Percentiles rank a stretch among this genome's conserved stretches.
Conservation (phyloP, 345 rosid genomes). For the Zanthoxylum bungeanum region DNA sequence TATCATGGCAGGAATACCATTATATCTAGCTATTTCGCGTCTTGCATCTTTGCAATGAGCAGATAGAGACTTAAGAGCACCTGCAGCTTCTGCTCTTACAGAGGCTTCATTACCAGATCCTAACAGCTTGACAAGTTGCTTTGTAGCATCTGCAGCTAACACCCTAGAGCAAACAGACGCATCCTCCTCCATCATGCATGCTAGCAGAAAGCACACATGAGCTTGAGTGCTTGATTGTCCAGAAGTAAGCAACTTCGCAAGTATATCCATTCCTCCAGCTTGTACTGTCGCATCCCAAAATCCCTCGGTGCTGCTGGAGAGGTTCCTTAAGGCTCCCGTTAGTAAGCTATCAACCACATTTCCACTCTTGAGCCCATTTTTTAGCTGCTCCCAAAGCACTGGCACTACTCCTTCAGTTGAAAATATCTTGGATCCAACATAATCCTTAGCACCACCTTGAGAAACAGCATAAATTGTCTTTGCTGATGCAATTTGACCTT, state of each 20-base stretch:
- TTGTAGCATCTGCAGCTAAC: slow-evolving; percentile 87
- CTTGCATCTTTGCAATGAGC: slow-evolving; percentile 92
- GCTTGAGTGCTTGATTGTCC: slow-evolving; percentile 86
- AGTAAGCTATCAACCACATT: slow-evolving; percentile 82
- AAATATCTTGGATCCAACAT: slow-evolving; percentile 97
- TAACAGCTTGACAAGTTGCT: slow-evolving; percentile 78
- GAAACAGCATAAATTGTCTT: slow-evolving; percentile 96
- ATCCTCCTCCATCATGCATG: slow-evolving; percentile 95
- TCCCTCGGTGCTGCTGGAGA: slow-evolving; percentile 90
- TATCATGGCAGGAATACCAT: slow-evolving; percentile 91
- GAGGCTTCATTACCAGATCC: slow-evolving; percentile 95
- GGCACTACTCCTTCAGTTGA: slow-evolving; percentile 99
- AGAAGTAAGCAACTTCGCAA: slow-evolving; percentile 83
- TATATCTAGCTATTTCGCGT: slow-evolving; percentile 76
- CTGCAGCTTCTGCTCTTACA: slow-evolving; percentile 99
- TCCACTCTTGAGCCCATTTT: slow-evolving; percentile 71
- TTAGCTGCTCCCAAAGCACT: slow-evolving; percentile 81
- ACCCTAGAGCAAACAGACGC: slow-evolving; percentile 83
- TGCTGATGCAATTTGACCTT: slow-evolving; percentile 96
- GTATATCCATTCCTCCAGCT: slow-evolving; percentile 97
- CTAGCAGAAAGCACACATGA: slow-evolving; percentile 95
- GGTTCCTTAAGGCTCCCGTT: slow-evolving; percentile 93
- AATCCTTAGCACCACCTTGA: slow-evolving; percentile 94
- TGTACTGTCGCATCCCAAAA: slow-evolving; percentile 89
- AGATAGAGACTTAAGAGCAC: slow-evolving; percentile 95